phyloP scores from a whole-genome alignment of 176 grass and related monocot genomes.

The Urochloa ruziziensis region DNA sequence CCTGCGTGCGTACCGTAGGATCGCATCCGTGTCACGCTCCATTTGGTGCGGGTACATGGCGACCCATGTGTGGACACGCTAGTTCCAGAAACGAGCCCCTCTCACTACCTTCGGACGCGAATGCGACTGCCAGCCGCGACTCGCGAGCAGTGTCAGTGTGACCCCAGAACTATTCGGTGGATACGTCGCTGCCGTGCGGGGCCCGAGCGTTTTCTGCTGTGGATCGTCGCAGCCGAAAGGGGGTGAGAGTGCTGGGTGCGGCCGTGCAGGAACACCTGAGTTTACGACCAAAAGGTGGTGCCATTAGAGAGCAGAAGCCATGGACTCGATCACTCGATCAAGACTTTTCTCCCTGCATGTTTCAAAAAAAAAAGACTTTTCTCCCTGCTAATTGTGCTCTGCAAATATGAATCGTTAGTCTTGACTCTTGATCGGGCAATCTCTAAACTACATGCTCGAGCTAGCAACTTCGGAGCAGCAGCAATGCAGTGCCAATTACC shows the following conservation, averaged over 20 bases:
- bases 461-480: too few relatives aligned
- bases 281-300: too few relatives aligned
- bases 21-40: neutral
- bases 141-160: neutral
- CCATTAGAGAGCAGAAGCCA: too few relatives aligned
- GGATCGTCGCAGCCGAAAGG: neutral
- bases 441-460: too few relatives aligned
- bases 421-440: too few relatives aligned
- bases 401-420: too few relatives aligned
- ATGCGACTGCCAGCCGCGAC: neutral
- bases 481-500: too few relatives aligned
- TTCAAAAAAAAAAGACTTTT: too few relatives aligned
- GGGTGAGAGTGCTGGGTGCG: neutral
- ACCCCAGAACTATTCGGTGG: neutral
- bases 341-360: too few relatives aligned
- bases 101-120: too few relatives aligned
- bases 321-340: too few relatives aligned
- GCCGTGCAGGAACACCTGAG: neutral
- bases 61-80: neutral
- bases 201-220: neutral
- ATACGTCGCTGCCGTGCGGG: neutral
- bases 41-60: neutral
- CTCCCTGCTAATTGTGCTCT: too few relatives aligned
- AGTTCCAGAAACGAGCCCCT: neutral
- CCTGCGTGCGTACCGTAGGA: neutral